phyloP scores from a whole-genome alignment of 495 filamentous ascomycete genomes.

The Neurospora sp. region DNA sequence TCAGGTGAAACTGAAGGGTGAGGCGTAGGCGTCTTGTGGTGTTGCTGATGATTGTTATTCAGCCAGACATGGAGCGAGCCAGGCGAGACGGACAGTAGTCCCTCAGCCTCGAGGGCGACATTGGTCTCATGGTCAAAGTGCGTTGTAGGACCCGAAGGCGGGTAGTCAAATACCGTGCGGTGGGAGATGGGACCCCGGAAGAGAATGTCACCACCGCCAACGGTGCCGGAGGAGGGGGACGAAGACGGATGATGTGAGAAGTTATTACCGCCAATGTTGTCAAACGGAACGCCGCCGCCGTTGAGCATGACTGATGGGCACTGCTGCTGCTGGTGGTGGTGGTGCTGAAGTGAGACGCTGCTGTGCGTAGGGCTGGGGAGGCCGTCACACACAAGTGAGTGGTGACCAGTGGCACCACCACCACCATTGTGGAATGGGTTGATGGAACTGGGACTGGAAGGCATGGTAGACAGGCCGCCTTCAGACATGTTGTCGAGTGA shows the following conservation, averaged over 20 bases:
- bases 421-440: background rate
- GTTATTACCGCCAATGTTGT: background rate
- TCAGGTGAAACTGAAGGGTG: background rate
- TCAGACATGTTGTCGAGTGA: background rate
- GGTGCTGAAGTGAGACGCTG: background rate
- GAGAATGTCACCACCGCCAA: background rate
- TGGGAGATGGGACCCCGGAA: background rate
- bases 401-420: background rate
- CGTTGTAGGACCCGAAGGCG: background rate
- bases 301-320: background rate
- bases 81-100: background rate
- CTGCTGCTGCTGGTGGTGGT: background rate
- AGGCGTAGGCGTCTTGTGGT: background rate
- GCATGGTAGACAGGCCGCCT: background rate
- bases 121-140: background rate
- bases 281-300: background rate
- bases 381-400: background rate
- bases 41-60: background rate
- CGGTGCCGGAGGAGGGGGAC: background rate
- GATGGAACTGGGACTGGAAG: background rate
- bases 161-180: background rate
- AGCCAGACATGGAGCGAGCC: background rate
- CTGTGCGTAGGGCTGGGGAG: background rate
- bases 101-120: background rate
- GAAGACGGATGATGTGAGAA: background rate